Evolutionary conservation across 2,329 filamentous ascomycete species (phyloP).

Genomic region (Cordyceps cicadae): DNA sequence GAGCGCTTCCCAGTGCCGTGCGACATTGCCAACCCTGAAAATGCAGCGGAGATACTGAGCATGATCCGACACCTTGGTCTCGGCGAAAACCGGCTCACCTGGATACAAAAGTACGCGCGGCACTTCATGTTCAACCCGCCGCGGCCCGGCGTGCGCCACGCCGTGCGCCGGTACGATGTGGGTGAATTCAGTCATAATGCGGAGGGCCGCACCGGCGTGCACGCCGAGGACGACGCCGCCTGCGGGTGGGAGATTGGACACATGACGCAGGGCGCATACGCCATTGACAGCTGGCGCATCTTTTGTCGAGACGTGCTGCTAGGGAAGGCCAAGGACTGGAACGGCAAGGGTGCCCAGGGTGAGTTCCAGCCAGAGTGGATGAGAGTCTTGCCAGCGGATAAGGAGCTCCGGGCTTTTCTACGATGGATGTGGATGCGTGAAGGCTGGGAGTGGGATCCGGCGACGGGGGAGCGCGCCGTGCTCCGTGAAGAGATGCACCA

Average conservation of each 20-base stretch:
- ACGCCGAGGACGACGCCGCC: slow-evolving; percentile 17
- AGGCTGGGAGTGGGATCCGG: slow-evolving; percentile 72
- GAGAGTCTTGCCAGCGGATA: slow-evolving; percentile 72
- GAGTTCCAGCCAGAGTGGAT: slow-evolving; percentile 85
- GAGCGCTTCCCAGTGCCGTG: slow-evolving; percentile 58
- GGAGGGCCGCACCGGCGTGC: neutral
- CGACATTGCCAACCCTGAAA: slow-evolving; percentile 48
- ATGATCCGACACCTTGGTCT: slow-evolving; percentile 67
- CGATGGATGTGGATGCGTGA: slow-evolving; percentile 89
- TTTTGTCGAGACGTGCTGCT: slow-evolving; percentile 78
- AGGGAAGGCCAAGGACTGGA: slow-evolving; percentile 57
- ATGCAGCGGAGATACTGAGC: slow-evolving; percentile 41
- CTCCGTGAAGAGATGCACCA: slow-evolving; percentile 44
- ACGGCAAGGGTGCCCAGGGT: slow-evolving; percentile 42
- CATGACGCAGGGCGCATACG: slow-evolving; percentile 73
- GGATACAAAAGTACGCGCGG: slow-evolving; percentile 62
- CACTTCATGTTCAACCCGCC: slow-evolving; percentile 61
- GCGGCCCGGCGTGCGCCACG: slow-evolving; percentile 43
- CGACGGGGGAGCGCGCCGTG: slow-evolving; percentile 54
- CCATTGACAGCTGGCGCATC: slow-evolving; percentile 85
- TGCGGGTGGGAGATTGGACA: slow-evolving; percentile 77
- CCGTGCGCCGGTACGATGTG: slow-evolving; percentile 39
- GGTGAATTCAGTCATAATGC: slow-evolving; percentile 21
- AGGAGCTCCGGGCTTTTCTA: slow-evolving; percentile 79
- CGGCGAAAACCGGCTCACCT: slow-evolving; percentile 55